Conservation (phyloP, 1,139 yeast species). For the Pichia sp. region DNA sequence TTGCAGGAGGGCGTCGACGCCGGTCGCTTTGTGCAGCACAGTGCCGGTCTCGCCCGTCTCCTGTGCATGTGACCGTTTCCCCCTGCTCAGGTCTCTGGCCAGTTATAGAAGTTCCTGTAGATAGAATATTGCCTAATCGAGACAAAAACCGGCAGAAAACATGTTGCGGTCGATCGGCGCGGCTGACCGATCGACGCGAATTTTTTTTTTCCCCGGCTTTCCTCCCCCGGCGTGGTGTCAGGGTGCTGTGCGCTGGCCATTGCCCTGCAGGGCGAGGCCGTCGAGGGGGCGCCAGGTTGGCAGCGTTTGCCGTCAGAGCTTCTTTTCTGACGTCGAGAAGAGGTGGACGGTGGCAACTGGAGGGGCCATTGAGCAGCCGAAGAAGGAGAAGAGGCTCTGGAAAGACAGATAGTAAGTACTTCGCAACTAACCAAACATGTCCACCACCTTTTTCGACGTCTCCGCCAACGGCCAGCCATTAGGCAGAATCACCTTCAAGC, state of each 20-base stretch:
- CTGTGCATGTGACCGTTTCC: background rate
- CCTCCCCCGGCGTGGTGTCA: no score
- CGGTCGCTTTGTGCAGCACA: conserved; percentile 7
- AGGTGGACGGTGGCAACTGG: background rate
- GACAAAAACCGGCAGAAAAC: background rate
- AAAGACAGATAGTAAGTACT: no score
- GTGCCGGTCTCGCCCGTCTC: conserved; percentile 6
- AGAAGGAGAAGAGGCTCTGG: no score
- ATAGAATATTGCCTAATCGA: background rate
- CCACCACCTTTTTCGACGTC: conserved; percentile 33
- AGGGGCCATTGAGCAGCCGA: no score
- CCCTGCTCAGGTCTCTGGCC: no score
- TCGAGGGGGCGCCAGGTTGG: no score
- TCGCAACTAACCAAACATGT: background rate
- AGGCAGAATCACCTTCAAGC: conserved; percentile 77
- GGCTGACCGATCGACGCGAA: no score
- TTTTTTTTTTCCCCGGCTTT: no score
- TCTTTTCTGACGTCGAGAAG: background rate
- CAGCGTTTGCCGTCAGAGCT: background rate
- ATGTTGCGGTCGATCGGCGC: conserved; percentile 2
- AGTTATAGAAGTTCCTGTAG: background rate
- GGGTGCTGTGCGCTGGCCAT: no score
- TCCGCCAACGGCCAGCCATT: conserved; percentile 40
- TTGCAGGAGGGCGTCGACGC: conserved; percentile 17
- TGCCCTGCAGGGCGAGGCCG: no score